Evolutionary conservation across 1,139 yeast genomes (phyloP), one percentile per base, ranked within the genome.

Genomic region (Candida sp.): DNA sequence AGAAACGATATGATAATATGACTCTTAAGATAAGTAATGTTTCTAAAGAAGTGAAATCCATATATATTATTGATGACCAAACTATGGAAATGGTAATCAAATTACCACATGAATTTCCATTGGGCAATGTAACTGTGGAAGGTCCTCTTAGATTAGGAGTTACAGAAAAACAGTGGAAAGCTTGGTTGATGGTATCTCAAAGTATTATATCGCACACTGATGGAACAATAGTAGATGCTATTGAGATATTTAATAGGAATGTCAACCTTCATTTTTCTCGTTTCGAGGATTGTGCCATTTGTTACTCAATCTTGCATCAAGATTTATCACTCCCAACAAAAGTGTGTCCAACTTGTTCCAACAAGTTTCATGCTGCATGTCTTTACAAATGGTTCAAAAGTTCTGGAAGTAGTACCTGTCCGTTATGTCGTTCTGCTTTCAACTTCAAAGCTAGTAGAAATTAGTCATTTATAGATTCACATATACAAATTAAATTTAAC

Each of bases 281-380:
- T 0, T 90, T 89, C 53, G 97, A 89, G 54, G 98, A 93, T 49
- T 93, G 99, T 74, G 96, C 98, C 5, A 90, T 93, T 57, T 93
- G 99, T 63, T 93, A 91, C 61, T 84, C 95, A 4, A 85, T 91
- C 50, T 71, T 90, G 50, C 96, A 91, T 58, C 93, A 87, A 53
- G 97, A 91, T 57, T 87, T 87, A 57, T 85, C 97, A 4, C 75
- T 93, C 48, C 99, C 99, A 4, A 81, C 89, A 33, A 91, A 90
- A 66, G 78, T 77, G 5, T 93, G 99, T 66, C 74, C 85, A 11
- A 90, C 97, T 0, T 93, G 99, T 73, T 82, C 82, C 57, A 91
- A 95, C 70, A 88, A 86, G 63, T 93, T 91, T 73, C 99, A 93
- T 62, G 85, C 97, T n/a, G 96, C 95, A 8, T 93, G 99, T 73